Evolutionary conservation across 176 grass and related monocot species (phyloP).

Genomic region (Saccharum officinarum): DNA sequence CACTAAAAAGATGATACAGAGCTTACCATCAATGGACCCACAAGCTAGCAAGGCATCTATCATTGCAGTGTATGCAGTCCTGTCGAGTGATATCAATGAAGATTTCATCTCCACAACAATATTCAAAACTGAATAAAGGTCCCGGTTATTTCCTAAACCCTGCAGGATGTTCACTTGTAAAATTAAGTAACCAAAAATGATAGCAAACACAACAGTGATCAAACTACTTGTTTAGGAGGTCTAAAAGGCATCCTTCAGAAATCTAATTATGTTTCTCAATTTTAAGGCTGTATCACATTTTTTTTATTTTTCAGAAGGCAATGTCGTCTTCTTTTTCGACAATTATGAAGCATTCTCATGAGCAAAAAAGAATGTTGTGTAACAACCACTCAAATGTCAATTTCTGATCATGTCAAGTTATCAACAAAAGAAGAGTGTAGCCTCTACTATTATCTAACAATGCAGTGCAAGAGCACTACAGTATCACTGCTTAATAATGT

Average conservation of each 20-base stretch:
- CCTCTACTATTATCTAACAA: not conserved
- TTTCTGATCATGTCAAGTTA: not conserved
- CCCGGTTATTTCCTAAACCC: slow-evolving; percentile 69
- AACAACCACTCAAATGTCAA: not conserved
- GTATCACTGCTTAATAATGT: not conserved
- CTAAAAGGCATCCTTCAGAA: not conserved
- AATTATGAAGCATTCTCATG: not conserved
- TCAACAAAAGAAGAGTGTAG: not conserved
- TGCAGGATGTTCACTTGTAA: slow-evolving; percentile 49
- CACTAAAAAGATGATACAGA: slow-evolving; percentile 12
- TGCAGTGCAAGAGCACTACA: not conserved
- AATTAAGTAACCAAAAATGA: slow-evolving; percentile 29
- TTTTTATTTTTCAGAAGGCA: not conserved
- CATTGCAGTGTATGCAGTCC: slow-evolving; percentile 88
- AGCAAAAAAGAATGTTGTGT: not conserved
- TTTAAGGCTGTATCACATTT: slow-evolving; percentile 1
- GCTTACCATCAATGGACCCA: slow-evolving; percentile 65
- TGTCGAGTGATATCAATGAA: slow-evolving; percentile 62
- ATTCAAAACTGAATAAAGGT: slow-evolving; percentile 72
- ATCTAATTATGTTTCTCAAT: slow-evolving; percentile 8
- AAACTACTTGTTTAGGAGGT: not conserved
- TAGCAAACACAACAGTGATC: not conserved
- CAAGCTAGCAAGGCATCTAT: slow-evolving; percentile 80
- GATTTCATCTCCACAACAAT: slow-evolving; percentile 94
- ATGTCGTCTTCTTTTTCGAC: not conserved